These are phyloP conservation scores for Cucumis hystrix DNA, from an alignment of 306 rosid species.

Conservation along the genomic window DNA sequence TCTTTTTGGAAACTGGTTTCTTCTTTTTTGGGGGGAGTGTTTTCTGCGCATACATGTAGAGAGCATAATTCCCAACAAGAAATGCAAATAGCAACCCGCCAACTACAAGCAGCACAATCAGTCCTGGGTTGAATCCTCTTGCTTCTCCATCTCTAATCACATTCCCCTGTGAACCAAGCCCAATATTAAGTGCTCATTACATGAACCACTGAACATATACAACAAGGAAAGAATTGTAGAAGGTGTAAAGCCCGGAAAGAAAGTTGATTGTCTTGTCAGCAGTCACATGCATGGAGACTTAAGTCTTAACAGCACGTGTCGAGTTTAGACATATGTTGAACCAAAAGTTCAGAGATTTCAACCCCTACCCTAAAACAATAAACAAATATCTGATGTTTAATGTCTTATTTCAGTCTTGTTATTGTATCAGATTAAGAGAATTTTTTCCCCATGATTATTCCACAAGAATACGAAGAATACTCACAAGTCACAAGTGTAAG, in stretches of 20 bases:
- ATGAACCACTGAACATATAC: not conserved
- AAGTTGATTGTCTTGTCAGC: not conserved
- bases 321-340: too few relatives aligned
- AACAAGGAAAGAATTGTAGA: not conserved
- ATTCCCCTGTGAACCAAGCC: constrained; percentile 15
- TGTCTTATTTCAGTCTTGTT: not conserved
- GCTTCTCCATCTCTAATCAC: constrained; percentile 37
- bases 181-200: not conserved
- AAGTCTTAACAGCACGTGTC: not conserved
- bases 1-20: constrained; percentile 93
- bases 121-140: constrained; percentile 72
- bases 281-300: not conserved
- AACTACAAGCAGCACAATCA: constrained; percentile 65
- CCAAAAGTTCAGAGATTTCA: too few relatives aligned
- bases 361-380: not conserved
- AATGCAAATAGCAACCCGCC: constrained; percentile 50
- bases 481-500: not conserved
- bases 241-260: not conserved
- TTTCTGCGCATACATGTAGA: constrained; percentile 71
- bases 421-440: not conserved
- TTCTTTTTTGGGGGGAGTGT: constrained; percentile 70
- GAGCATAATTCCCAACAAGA: constrained; percentile 57
- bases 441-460: not conserved
- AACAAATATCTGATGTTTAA: not conserved
- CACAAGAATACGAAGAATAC: not conserved